Base-by-base conservation (phyloP, 1,139 yeast genomes). In the Saccharomyces hybrid region DNA sequence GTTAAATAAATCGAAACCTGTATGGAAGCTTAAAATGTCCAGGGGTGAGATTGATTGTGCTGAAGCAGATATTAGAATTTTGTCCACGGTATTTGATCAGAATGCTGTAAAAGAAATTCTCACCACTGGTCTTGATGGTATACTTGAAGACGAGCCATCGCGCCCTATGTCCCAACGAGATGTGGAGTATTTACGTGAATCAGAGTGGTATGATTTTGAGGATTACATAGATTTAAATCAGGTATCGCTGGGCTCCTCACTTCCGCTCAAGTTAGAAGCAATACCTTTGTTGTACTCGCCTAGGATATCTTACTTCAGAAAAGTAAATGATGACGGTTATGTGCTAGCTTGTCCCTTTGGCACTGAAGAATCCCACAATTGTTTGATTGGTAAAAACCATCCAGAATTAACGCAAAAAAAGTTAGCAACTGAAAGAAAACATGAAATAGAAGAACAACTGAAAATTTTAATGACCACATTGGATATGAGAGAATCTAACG, bases 211-310 rank as follows among this genome's bases (percentile, higher is more conserved):
- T 54, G 96, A 90, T 64, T 73, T 77, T 49, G 86, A 87, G 58
- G 97, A 90, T 68, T 90, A 82, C 61, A 74, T 81, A 16, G 96
- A 90, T 64, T 66, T 89, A 48, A 88, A 83, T 66, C 75, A 77
- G 52, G 72, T 79, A n/a, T 74, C 78, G 12, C 66, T 78, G 1
- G 71, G 75, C 2, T 73, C 80, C 3, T 75, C 79, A 1, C 71
- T 76, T 49, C 95, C 95, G 0, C 42, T 62, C 5, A 75, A 75
- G 51, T 78, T 89, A 53, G 76, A 75, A 42, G 78, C 86, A 0
- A 64, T 78, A 14, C 93, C 95, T 1, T 76, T 90, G 58, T 75
- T 87, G 50, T 80, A 75, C 58, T 76, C 93, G 2, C 96, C 96
- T 0, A 76, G 86, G 57, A 83, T 88, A 63, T 82, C 88, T 6